phyloP scores from a whole-genome alignment of 1,284 basidiomycete species.

The Gomphus sp. region DNA sequence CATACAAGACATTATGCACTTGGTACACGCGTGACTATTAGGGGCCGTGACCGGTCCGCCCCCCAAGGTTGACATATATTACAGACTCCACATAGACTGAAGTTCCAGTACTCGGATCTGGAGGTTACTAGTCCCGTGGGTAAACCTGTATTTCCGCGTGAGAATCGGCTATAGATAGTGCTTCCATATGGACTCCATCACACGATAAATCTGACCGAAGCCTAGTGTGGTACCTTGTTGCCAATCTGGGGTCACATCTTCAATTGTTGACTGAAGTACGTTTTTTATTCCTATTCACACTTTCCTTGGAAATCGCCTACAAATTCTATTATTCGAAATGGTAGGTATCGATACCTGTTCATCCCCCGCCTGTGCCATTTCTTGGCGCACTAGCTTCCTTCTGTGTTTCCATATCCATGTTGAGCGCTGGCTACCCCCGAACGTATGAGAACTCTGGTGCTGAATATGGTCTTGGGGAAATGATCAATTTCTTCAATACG shows the following conservation, averaged over 20 bases:
- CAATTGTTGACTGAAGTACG: no score
- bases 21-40: neutral
- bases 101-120: no score
- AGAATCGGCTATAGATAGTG: no score
- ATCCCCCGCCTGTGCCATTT: no score
- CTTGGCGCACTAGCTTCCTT: conserved; percentile 34
- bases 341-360: conserved; percentile 60
- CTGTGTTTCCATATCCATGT: conserved; percentile 67
- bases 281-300: neutral
- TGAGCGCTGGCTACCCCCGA: conserved; percentile 70
- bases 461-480: conserved; percentile 65
- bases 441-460: conserved; percentile 72
- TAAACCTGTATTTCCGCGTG: no score
- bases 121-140: no score
- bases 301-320: neutral
- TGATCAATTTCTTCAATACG: conserved; percentile 47
- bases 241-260: no score
- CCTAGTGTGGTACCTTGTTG: no score
- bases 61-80: no score
- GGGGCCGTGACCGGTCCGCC: neutral
- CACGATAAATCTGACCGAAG: no score
- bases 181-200: no score
- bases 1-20: neutral
- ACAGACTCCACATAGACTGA: no score
- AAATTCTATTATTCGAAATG: neutral